Conservation (phyloP, 768 basidiomycete species). For the Trichaptum fuscoviolaceum region DNA sequence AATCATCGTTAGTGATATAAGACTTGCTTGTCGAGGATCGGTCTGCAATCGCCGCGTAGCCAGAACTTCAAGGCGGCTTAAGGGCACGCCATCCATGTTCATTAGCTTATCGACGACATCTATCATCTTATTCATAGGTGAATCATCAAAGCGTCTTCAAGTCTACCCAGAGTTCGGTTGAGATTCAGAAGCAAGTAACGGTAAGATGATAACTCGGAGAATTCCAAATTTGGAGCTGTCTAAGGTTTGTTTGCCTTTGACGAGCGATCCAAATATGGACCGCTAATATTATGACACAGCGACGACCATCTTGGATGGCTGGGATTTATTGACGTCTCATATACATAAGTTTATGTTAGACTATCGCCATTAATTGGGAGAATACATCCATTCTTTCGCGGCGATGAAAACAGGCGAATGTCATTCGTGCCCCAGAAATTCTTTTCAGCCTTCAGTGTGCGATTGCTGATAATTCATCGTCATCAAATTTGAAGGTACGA, state of each 20-base stretch:
- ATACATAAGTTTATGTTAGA: neutral
- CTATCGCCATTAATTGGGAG: no score
- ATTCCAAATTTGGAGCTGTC: neutral
- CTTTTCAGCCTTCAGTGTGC: neutral
- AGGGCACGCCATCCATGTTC: neutral
- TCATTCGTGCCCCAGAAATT: neutral
- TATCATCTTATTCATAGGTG: neutral
- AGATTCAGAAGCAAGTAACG: neutral
- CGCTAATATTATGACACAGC: no score
- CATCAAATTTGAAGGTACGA: slow-evolving; percentile 6
- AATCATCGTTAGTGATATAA: no score
- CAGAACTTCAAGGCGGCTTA: neutral
- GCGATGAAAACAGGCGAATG: no score
- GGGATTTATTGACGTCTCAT: neutral
- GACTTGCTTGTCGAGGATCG: neutral
- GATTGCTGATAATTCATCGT: slow-evolving; percentile 1
- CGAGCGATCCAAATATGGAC: neutral
- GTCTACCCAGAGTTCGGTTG: neutral
- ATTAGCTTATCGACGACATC: neutral
- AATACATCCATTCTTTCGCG: no score
- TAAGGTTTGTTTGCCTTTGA: neutral
- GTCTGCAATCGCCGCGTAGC: neutral
- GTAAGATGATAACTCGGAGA: neutral
- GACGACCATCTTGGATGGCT: no score
- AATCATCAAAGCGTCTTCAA: neutral